These are phyloP conservation scores for Magnusiomyces clavatus DNA, from an alignment of 1,139 yeast genomes.

Conservation along the genomic window DNA sequence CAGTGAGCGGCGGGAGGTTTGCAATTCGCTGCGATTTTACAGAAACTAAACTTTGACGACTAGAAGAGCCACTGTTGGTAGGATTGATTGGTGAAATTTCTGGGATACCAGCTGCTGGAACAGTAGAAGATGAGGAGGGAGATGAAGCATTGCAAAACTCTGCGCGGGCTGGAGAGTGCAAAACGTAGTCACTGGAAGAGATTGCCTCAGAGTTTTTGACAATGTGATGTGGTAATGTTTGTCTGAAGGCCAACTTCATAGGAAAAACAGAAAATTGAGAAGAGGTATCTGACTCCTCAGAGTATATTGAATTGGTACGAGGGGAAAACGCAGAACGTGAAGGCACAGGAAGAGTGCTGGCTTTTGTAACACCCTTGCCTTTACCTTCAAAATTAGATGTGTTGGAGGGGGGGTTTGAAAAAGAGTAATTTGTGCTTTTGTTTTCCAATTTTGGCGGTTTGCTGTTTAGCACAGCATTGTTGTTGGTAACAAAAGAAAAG, in stretches of 20 bases:
- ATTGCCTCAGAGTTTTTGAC: not conserved
- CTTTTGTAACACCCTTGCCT: not conserved
- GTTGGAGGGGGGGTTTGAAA: not conserved
- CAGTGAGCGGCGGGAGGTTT: not conserved
- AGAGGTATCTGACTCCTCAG: constrained; percentile 2
- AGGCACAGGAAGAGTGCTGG: not conserved
- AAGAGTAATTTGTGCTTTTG: not conserved
- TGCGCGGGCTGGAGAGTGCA: constrained; percentile 1
- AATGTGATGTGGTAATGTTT: not conserved
- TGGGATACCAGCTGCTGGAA: not conserved
- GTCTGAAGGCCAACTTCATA: not conserved
- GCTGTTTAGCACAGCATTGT: no score
- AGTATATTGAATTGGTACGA: not conserved
- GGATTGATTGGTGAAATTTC: not conserved
- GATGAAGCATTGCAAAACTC: no score
- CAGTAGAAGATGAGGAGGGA: not conserved
- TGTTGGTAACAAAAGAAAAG: not conserved
- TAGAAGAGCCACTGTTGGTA: not conserved
- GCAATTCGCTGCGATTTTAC: not conserved
- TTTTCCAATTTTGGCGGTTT: no score
- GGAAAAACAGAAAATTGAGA: constrained; percentile 6
- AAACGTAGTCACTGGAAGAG: constrained; percentile 2
- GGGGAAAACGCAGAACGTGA: not conserved
- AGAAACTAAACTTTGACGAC: not conserved
- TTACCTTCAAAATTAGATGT: not conserved